Evolutionary conservation across 306 rosid species (phyloP).

Genomic region (Pyrus betulifolia): DNA sequence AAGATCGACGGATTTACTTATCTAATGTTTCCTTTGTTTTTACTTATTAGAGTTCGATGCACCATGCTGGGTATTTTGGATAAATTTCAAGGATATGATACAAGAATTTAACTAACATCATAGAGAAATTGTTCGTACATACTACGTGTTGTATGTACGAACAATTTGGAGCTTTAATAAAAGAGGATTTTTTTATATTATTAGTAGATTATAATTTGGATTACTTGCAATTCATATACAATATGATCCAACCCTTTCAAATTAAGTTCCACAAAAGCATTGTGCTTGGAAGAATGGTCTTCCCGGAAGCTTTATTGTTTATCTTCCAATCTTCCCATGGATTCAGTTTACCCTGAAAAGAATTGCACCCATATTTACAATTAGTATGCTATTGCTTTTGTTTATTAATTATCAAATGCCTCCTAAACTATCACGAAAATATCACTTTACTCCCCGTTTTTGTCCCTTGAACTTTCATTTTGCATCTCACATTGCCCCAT

Average conservation of each 20-base stretch:
- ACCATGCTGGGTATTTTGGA: too few relatives aligned
- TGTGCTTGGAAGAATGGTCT: neutral
- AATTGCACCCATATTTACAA: neutral
- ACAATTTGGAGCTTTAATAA: too few relatives aligned
- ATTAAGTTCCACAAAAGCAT: neutral
- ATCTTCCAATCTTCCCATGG: neutral
- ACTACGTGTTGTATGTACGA: neutral
- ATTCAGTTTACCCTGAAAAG: conserved; percentile 40
- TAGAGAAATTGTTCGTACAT: neutral
- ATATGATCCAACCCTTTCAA: neutral
- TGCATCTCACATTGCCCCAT: neutral
- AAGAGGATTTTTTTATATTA: neutral
- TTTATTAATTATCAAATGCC: too few relatives aligned
- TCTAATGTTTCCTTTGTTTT: too few relatives aligned
- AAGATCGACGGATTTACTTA: too few relatives aligned
- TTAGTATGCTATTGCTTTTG: neutral
- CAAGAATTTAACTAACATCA: neutral
- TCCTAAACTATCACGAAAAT: neutral
- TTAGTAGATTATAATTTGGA: neutral
- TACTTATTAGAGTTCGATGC: too few relatives aligned
- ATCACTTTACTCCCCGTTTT: neutral
- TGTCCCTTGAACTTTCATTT: too few relatives aligned
- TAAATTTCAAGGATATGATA: neutral
- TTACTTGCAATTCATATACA: neutral
- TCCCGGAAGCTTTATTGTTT: neutral